Base-by-base conservation (phyloP, 106 monocot genomes). In the Narthecium ossifragum region DNA sequence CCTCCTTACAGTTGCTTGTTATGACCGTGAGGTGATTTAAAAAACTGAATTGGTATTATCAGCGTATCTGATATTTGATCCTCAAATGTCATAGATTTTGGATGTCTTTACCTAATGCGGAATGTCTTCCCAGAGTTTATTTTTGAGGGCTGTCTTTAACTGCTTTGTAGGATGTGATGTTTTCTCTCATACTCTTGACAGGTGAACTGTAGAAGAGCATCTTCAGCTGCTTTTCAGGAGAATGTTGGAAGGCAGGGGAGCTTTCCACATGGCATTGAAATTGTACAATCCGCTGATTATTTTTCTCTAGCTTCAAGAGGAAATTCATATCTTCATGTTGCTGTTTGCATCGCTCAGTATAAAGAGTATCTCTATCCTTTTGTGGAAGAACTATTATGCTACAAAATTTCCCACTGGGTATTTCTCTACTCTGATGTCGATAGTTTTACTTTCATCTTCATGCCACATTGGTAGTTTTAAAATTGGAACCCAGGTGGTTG, bases 121-220 rank as follows among this genome's bases (percentile, higher is more conserved):
- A 3, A 1, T 1, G 11, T 17, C 14, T 1, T 17, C 6, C 43
- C 43, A 17, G 18, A n/a, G n/a, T n/a, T n/a, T n/a, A 43, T 6
- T 18, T 43, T 43, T 43, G 43, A n/a, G n/a, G 14, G 43, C 43
- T 37, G 18, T 6, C 18, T 43, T 43, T 43, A 43, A 43, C 43
- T 43, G 43, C 3, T 43, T 4, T 43, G 39, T 39, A 0, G 39
- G 39, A n/a, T n/a, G n/a, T n/a, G n/a, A n/a, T 17, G 18, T 43
- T n/a, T 65, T 15, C 30, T 55, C 6, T 39, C 10, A 27, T 52
- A 29, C 45, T 62, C 31, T n/a, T 71, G 31, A 10, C 69, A 98
- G 96, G 96, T 98, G 37, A 98, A 98, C 57, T 98, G 96, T 60
- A 90, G 96, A 84, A 98, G 96, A 81, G 90, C 96, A 49, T 90